Base-by-base conservation (phyloP, 164 flowering plant genomes). In the grape (Vitis vinifera) region DNA sequence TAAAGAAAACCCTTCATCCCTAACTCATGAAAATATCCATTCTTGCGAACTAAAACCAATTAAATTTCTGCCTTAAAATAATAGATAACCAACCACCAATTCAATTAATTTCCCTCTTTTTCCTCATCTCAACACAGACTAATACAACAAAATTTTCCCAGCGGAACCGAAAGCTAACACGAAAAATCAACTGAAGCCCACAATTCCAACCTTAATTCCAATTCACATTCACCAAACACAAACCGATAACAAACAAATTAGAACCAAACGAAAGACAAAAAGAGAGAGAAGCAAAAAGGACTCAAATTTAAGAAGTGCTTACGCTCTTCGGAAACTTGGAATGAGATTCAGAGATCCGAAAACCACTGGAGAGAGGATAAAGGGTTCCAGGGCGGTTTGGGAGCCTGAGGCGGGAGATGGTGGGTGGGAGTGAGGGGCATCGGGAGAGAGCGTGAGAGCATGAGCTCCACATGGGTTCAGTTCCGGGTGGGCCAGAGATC, bases 381-480 rank as follows among this genome's bases (percentile, higher is more conserved):
- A 49, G 60, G 12, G 71, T 30, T 30, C 53, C 50, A 14, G 74
- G 73, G 47, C 79, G 80, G 59, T 56, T 66, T 1, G 72, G 60
- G 73, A 73, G 71, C 80, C 74, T 67, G 62, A 76, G 49, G 66
- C 65, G 68, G 13, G 76, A 51, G 1, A 61, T 2, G 6, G 78
- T 68, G 3, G 75, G 63, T 2, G 64, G 57, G 47, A 79, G 67
- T 23, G 67, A 51, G 9, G 91, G 86, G 66, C 79, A 77, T 14
- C 15, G 81, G 62, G 81, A 37, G 15, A 81, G 82, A 57, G 78
- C 75, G 55, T 67, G 80, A 70, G 79, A 80, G 78, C 80, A 83
- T 50, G 81, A 73, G 81, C 77, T 80, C 79, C 77, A 79, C 88
- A 85, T 85, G 77, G 71, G 68, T 37, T 12, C 10, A 47, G 49